Evolutionary conservation across 2,329 filamentous ascomycete genomes (phyloP).

Genomic region (Nannizziopsis barbatae): DNA sequence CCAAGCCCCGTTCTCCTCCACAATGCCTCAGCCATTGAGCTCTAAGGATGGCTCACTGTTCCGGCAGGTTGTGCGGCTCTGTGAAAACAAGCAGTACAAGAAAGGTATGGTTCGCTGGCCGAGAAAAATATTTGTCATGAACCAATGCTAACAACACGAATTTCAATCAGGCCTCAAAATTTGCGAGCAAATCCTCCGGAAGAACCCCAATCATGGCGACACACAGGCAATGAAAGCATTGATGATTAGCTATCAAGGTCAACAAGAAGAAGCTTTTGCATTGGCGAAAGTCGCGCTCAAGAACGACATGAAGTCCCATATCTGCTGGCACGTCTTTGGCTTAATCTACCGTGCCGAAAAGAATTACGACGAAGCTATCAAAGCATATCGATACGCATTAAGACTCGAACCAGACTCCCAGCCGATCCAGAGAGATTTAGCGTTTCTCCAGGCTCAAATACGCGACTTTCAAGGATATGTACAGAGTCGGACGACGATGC

Average conservation of each 20-base stretch:
- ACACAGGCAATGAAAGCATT: slow-evolving; percentile 98
- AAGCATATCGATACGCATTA: slow-evolving; percentile 94
- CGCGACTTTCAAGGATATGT: slow-evolving; percentile 90
- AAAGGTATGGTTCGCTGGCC: slow-evolving; percentile 43
- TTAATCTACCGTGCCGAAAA: slow-evolving; percentile 85
- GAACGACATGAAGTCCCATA: slow-evolving; percentile 97
- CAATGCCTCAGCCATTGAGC: slow-evolving; percentile 39
- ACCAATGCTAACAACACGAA: slow-evolving; percentile 15
- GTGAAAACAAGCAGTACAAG: slow-evolving; percentile 98
- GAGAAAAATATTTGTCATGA: slow-evolving; percentile 5
- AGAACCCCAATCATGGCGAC: slow-evolving; percentile 91
- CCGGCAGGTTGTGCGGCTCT: slow-evolving; percentile 84
- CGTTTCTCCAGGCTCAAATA: slow-evolving; percentile 89
- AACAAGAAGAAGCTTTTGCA: slow-evolving; percentile 85
- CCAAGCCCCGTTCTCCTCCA: slow-evolving; percentile 14
- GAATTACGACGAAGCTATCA: slow-evolving; percentile 98
- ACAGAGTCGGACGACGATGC: slow-evolving; percentile 75
- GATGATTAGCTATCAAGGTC: slow-evolving; percentile 85
- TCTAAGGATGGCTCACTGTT: slow-evolving; percentile 93
- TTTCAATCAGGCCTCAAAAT: slow-evolving; percentile 63
- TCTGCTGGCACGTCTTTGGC: slow-evolving; percentile 99
- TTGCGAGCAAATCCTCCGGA: slow-evolving; percentile 91
- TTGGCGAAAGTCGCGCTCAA: slow-evolving; percentile 85
- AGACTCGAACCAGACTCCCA: slow-evolving; percentile 85
- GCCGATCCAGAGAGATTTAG: slow-evolving; percentile 89